Percentiles rank a stretch among this genome's conserved stretches.
Evolutionary conservation across 2,329 filamentous ascomycete species (phyloP).

Genomic region (Zarea fungicola): DNA sequence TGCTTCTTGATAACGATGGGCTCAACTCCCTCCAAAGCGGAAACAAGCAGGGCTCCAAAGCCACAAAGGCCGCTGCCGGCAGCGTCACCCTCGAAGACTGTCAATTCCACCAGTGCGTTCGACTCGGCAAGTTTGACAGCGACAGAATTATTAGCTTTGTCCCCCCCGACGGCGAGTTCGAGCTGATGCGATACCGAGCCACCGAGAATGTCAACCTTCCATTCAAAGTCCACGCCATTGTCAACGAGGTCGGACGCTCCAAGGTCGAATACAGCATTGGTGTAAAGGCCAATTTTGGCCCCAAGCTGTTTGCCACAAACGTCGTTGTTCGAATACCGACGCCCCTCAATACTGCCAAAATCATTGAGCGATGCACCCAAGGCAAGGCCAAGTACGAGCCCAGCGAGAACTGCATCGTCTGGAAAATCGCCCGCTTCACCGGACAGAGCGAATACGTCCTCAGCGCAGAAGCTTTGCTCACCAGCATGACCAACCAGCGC

Average conservation of each 20-base stretch:
- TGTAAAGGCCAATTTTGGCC: conserved; percentile 93
- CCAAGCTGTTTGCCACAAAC: conserved; percentile 95
- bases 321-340: conserved; percentile 92
- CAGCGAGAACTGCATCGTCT: conserved; percentile 94
- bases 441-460: conserved; percentile 96
- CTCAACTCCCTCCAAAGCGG: conserved; percentile 63
- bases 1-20: conserved; percentile 78
- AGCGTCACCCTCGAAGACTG: conserved; percentile 96
- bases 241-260: conserved; percentile 93
- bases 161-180: conserved; percentile 94
- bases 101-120: conserved; percentile 98
- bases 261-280: conserved; percentile 99
- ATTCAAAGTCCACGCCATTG: conserved; percentile 98
- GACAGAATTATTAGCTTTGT: conserved; percentile 97
- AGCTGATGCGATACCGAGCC: conserved; percentile 96
- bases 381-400: conserved; percentile 99
- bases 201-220: conserved; percentile 98
- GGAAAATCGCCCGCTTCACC: conserved; percentile 98
- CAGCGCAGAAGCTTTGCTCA: conserved; percentile 86
- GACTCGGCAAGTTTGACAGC: conserved; percentile 92
- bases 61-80: conserved; percentile 90
- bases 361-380: conserved; percentile 87
- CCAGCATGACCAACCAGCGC: conserved; percentile 97
- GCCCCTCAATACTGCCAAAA: conserved; percentile 91
- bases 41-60: conserved; percentile 75